These are phyloP conservation scores for Geosmithia morbida DNA, from an alignment of 2,329 filamentous ascomycete species.

Conservation along the genomic window DNA sequence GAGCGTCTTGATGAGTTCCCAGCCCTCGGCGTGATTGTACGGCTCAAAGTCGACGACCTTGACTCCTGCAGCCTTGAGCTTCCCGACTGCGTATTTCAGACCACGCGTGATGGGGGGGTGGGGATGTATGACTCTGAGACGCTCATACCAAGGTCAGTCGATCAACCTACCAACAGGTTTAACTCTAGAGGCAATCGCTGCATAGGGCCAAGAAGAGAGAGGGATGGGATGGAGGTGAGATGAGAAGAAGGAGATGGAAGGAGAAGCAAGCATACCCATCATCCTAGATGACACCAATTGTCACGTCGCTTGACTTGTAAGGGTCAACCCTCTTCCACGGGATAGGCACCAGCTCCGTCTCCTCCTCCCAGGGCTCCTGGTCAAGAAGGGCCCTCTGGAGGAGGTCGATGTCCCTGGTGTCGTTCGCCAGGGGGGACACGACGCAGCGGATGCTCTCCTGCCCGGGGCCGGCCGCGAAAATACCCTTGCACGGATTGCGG, in stretches of 20 bases:
- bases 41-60: slow-evolving; percentile 10
- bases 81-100: slow-evolving; percentile 6
- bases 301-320: slow-evolving; percentile 3
- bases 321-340: slow-evolving; percentile 19
- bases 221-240: background rate
- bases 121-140: slow-evolving; percentile 6
- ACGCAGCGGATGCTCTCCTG: slow-evolving; percentile 18
- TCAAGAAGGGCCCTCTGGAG: slow-evolving; percentile 22
- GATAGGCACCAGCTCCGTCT: slow-evolving; percentile 21
- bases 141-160: too few species aligned
- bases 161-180: too few species aligned
- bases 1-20: slow-evolving; percentile 6
- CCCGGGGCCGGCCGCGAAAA: slow-evolving; percentile 10
- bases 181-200: too few species aligned
- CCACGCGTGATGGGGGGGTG: slow-evolving; percentile 11
- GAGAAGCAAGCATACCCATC: slow-evolving; percentile 5
- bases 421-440: slow-evolving; percentile 7
- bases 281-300: slow-evolving; percentile 9
- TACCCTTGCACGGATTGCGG: slow-evolving; percentile 10
- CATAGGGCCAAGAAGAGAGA: too few species aligned
- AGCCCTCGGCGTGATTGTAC: slow-evolving; percentile 8
- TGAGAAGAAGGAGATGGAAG: too few species aligned
- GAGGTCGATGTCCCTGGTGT: slow-evolving; percentile 16
- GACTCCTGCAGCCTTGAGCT: slow-evolving; percentile 5
- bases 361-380: slow-evolving; percentile 23